Conservation (phyloP, 805 yeast species). For the Danielia oregonensis region DNA sequence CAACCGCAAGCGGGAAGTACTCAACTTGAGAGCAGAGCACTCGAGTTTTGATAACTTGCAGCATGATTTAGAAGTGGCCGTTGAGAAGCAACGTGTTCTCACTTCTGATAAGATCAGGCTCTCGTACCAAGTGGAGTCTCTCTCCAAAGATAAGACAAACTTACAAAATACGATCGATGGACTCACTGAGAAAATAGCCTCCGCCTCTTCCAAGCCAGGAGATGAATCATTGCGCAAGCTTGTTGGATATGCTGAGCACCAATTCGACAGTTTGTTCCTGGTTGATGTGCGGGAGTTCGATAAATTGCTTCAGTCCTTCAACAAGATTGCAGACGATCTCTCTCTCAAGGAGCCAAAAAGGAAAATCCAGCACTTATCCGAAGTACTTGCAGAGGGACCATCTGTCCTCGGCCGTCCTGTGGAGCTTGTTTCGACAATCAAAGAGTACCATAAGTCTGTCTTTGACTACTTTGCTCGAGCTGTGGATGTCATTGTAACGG, state of each 20-base stretch:
- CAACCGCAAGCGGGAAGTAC: slow-evolving; percentile 10
- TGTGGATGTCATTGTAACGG: slow-evolving; percentile 52
- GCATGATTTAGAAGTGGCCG: slow-evolving; percentile 36
- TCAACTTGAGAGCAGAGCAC: slow-evolving; percentile 7
- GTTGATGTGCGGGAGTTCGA: slow-evolving; percentile 46
- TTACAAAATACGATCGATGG: slow-evolving; percentile 34
- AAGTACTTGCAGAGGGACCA: slow-evolving; percentile 11
- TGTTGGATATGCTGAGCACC: slow-evolving; percentile 33
- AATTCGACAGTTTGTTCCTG: slow-evolving; percentile 38
- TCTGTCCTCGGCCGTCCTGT: background rate
- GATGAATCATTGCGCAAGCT: slow-evolving; percentile 1
- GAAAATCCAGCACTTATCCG: slow-evolving; percentile 42
- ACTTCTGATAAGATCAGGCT: slow-evolving; percentile 43
- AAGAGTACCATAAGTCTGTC: slow-evolving; percentile 42
- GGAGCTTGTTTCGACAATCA: background rate
- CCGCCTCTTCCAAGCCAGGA: background rate
- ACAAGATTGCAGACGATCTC: slow-evolving; percentile 52
- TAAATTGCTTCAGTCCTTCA: slow-evolving; percentile 47
- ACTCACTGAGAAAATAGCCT: slow-evolving; percentile 34
- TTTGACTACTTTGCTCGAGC: slow-evolving; percentile 59
- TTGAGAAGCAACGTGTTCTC: slow-evolving; percentile 40
- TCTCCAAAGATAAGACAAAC: slow-evolving; percentile 34
- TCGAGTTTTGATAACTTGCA: slow-evolving; percentile 28
- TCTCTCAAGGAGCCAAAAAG: slow-evolving; percentile 58
- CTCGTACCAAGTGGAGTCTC: slow-evolving; percentile 37